phyloP scores from a whole-genome alignment of 2,329 filamentous ascomycete species.

The Ascochyta clinopodiicola region DNA sequence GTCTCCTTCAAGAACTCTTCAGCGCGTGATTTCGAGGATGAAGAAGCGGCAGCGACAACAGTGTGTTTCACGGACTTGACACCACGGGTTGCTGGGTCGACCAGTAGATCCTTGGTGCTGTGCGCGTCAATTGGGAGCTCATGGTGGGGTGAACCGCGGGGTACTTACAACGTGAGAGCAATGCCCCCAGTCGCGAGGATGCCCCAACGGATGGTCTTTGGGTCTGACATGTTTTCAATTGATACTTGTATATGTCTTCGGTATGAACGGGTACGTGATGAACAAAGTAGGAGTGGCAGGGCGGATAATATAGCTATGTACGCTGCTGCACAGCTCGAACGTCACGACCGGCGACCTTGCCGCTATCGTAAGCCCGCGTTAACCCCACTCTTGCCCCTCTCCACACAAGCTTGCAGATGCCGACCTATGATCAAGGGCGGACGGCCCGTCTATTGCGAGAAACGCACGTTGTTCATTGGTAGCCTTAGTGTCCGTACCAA shows the following conservation, averaged over 20 bases:
- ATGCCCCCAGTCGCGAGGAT: conserved; percentile 59
- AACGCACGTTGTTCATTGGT: conserved; percentile 4
- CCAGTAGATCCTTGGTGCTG: conserved; percentile 75
- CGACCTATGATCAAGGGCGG: neutral
- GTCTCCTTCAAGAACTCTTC: conserved; percentile 74
- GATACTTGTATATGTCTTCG: neutral
- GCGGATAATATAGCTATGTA: conserved; percentile 16
- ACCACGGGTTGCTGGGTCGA: conserved; percentile 72
- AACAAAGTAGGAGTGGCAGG: neutral
- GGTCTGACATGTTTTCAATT: conserved; percentile 37
- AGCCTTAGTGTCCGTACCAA: neutral
- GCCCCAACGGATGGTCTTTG: conserved; percentile 51
- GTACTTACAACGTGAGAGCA: conserved; percentile 52
- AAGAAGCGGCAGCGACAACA: conserved; percentile 81
- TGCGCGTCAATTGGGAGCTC: conserved; percentile 13
- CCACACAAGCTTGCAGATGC: conserved; percentile 1
- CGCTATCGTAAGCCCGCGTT: conserved; percentile 5
- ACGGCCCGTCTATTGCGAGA: conserved; percentile 1
- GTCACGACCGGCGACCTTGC: conserved; percentile 11
- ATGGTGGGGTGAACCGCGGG: conserved; percentile 23
- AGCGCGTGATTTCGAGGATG: conserved; percentile 72
- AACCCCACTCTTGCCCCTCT: conserved; percentile 19
- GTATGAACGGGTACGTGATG: neutral
- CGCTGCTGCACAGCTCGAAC: conserved; percentile 10
- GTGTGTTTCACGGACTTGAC: conserved; percentile 77